Evolutionary conservation across 495 filamentous ascomycete species (phyloP), one percentile per base, ranked within the genome.

Genomic region (Tuber melanosporum): DNA sequence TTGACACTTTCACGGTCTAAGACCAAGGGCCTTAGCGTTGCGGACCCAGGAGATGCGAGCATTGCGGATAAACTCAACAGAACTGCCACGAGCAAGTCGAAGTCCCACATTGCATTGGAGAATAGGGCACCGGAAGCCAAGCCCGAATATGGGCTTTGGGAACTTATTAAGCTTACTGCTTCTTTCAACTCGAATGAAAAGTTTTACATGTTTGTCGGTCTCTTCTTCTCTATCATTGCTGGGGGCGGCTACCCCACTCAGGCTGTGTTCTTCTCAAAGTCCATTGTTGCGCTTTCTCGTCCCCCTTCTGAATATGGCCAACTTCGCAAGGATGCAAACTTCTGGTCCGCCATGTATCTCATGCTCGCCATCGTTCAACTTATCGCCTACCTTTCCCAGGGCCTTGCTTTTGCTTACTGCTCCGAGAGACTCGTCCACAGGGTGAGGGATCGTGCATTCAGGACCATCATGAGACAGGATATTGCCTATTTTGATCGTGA

Each of bases 301-400:
- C 89, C 87, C 19, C 80, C 81, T 20, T 75, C 62, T 7, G 49
- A 85, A 81, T 89, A 84, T 76, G 87, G 52, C 66, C 83, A 87
- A 77, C 84, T 96, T 52, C 88, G 91, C 71, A 86, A 87, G 4
- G 89, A 92, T 66, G 90, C 90, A 66, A 90, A 95, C 78, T 98
- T 98, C 84, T 99, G 95, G 95, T 90, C 89, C 49, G 84, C 91
- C 75, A 97, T 99, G 94, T 99, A 95, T 84, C 88, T 98, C 39
- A 94, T 98, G 89, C 89, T 97, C n/a, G 95, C 92, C 22, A 83
- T 97, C 70, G 88, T 90, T 44, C 89, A 92, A 82, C 90, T 97
- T 76, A 82, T 95, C 72, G 88, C 90, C 2, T 92, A 92, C 79
- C 85, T 87, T 47, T 82, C 81, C 49, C 92, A 95, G 79, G 94